phyloP scores from a whole-genome alignment of 2,329 filamentous ascomycete genomes.

The Penicillium sp. region DNA sequence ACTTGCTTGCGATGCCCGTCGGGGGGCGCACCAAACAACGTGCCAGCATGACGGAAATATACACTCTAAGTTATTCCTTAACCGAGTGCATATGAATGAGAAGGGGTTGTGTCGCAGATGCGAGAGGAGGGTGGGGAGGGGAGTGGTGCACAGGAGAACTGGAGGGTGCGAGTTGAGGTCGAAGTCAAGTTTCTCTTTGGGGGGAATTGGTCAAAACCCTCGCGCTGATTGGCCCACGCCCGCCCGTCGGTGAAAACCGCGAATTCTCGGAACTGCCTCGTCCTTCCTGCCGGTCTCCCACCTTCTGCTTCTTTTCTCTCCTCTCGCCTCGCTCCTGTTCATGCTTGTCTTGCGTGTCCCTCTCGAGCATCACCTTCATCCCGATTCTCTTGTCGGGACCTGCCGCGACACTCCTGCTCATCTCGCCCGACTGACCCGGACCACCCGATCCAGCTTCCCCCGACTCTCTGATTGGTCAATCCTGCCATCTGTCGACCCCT shows the following conservation, averaged over 20 bases:
- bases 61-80: too few relatives aligned
- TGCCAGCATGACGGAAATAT: constrained; percentile 70
- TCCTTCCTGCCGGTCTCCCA: constrained; percentile 1
- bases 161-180: constrained; percentile 30
- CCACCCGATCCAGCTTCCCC: constrained; percentile 5
- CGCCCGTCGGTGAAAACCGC: constrained; percentile 40
- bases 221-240: constrained; percentile 38
- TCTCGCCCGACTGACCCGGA: constrained; percentile 1
- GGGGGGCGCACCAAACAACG: constrained; percentile 87
- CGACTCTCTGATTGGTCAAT: constrained; percentile 4
- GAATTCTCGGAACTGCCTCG: constrained; percentile 30
- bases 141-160: constrained; percentile 29
- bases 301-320: neutral
- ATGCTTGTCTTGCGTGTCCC: too few relatives aligned
- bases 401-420: too few relatives aligned
- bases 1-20: constrained; percentile 73
- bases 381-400: too few relatives aligned
- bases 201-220: constrained; percentile 37
- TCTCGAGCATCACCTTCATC: too few relatives aligned
- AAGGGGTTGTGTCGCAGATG: constrained; percentile 32
- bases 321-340: too few relatives aligned
- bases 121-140: constrained; percentile 30
- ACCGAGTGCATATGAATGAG: constrained; percentile 27
- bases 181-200: constrained; percentile 39
- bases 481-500: too few relatives aligned